Evolutionary conservation across 139 green algal species (phyloP), one percentile per base, ranked within the genome.

Genomic region (Bryopsis sp.): DNA sequence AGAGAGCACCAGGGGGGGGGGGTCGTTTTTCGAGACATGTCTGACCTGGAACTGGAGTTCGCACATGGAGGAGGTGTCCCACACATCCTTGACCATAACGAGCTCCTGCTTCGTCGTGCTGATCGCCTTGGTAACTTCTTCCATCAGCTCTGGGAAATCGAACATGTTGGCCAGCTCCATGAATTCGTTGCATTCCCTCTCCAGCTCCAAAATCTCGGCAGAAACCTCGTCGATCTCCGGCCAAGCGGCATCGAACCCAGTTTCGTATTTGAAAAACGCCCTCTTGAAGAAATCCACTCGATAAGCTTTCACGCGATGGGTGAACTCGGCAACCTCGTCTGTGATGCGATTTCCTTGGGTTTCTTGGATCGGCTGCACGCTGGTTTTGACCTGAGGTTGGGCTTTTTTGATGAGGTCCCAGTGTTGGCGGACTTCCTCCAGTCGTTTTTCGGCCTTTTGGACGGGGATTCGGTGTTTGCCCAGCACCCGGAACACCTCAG

Each of bases 71-170:
- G 76, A 72, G 22, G 75, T 85, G 72, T 90, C 85, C 87, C 87
- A 94, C 7, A 91, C 80, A 48, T 90, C 82, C 78, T 90, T 91
- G 31, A 87, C 76, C 70, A 87, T 85, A n/a, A 79, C 64, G 39
- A 92, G 75, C 50, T 91, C 83, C 31, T 83, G 79, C 37, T 74
- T 63, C 47, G 76, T 58, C 58, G 85, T 75, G 22, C 75, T 74
- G 24, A 90, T 68, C 1, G 28, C 62, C 37, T 72, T 71, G 7
- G 50, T 2, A 50, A 39, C 58, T 1, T 2, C 8, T 37, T 48
- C 29, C 15, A 79, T 71, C 2, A 68, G n/a, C 57, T 87, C 78
- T 7, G 86, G 75, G 72, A 91, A 92, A 68, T 90, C 89, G 83
- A 95, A 93, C 58, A 90, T 85, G 70, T 86, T 79, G n/a, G 82